Conservation (phyloP, 2,329 filamentous ascomycete species). For the Exserohilum turcica region DNA sequence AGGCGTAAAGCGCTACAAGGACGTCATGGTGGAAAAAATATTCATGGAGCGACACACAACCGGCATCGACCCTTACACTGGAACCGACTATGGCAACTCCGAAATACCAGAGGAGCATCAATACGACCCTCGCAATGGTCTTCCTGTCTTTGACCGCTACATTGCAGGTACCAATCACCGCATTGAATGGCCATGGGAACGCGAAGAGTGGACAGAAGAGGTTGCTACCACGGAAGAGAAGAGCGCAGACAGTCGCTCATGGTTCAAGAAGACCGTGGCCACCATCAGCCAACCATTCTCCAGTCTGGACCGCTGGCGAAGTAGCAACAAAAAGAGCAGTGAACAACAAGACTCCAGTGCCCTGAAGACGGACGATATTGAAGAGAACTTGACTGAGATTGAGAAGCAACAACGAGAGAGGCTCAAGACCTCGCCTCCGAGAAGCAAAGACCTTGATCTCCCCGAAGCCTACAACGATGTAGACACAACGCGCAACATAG, state of each 20-base stretch:
- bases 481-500: constrained; percentile 78
- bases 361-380: constrained; percentile 5
- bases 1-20: constrained; percentile 62
- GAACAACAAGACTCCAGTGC: constrained; percentile 3
- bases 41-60: constrained; percentile 40
- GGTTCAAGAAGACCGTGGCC: constrained; percentile 19
- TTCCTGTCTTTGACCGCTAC: constrained; percentile 43
- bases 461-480: constrained; percentile 50
- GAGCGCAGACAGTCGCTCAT: constrained; percentile 17
- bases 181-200: constrained; percentile 43
- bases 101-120: constrained; percentile 37
- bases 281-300: constrained; percentile 27
- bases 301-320: constrained; percentile 24
- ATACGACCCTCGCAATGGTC: constrained; percentile 36
- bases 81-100: constrained; percentile 31
- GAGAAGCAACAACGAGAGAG: constrained; percentile 16
- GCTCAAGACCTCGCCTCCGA: constrained; percentile 13
- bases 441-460: constrained; percentile 16
- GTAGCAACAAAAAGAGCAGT: constrained; percentile 8
- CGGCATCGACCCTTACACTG: constrained; percentile 40
- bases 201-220: constrained; percentile 14
- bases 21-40: constrained; percentile 54
- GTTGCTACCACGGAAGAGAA: constrained; percentile 9
- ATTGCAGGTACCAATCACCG: constrained; percentile 41
- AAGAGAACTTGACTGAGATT: constrained; percentile 14